Base-by-base conservation (phyloP, 805 yeast genomes). In the Yarrowia sp. region DNA sequence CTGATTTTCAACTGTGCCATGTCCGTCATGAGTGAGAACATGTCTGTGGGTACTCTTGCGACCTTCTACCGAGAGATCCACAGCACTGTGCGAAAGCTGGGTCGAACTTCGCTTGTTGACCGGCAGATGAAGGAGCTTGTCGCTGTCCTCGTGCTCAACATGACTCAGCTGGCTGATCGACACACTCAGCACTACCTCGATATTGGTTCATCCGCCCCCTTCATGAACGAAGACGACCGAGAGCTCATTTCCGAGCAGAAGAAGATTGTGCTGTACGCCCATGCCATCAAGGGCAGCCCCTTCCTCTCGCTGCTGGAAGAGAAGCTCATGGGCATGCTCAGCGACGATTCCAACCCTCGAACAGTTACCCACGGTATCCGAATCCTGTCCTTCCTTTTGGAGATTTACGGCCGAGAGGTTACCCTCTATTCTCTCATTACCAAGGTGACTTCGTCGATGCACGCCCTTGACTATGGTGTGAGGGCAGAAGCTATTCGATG, bases 221-320 rank as follows among this genome's bases (percentile, higher is more conserved):
- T 39, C 46, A 55, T 55, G 61, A 55, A n/a, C 74, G 90, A 90
- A 72, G 96, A 92, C 65, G 97, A 92, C 70, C 95, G 97, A 94
- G 98, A 95, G 75, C 94, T 95, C 55, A 87, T 94, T 67, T 91
- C 91, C 72, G 81, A 92, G 56, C 87, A 91, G 36, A 98, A 98
- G 67, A 93, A 91, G 77, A 92, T 91, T 74, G 86, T 95, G 73
- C 98, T 55, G 10, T 55, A 55, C 9, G 61, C 61, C 15, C 38
- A 55, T n/a, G 61, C 61, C n/a, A 55, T 55, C 46, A 55, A 55
- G 61, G 61, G 61, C 33, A 55, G 98, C 19, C 91, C 95, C 63
- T 97, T 93, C 76, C 92, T 98, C 3, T 91, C 97, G 9, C 81
- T 91, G 19, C 82, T 95, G 69, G 99, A 95, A 75, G 98, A 94